These are phyloP conservation scores for Microcyclospora tardicrescens DNA, from an alignment of 2,329 filamentous ascomycete genomes.

Conservation along the genomic window DNA sequence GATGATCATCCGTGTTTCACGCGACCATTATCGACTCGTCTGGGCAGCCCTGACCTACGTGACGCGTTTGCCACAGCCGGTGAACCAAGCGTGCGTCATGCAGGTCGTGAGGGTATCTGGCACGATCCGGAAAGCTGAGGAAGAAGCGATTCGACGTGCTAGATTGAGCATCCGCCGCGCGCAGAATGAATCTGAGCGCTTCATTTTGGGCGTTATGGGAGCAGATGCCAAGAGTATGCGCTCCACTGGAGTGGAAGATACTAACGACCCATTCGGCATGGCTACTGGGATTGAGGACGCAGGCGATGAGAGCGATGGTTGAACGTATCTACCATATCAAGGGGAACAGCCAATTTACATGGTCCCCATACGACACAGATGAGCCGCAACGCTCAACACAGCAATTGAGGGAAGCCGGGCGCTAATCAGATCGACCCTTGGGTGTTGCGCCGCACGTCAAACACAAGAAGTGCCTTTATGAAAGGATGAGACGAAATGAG, in stretches of 20 bases:
- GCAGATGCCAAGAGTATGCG: background rate
- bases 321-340: background rate
- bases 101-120: constrained; percentile 79
- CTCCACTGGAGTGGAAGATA: constrained; percentile 1
- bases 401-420: too few species aligned
- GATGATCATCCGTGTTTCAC: constrained; percentile 73
- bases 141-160: constrained; percentile 72
- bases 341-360: too few species aligned
- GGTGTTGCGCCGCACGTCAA: too few species aligned
- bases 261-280: constrained; percentile 28
- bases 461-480: too few species aligned
- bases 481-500: too few species aligned
- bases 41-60: constrained; percentile 84
- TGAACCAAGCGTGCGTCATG: constrained; percentile 58
- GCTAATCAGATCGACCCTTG: too few species aligned
- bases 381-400: too few species aligned
- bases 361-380: too few species aligned
- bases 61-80: constrained; percentile 50
- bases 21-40: constrained; percentile 71
- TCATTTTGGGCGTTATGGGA: background rate
- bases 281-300: constrained; percentile 33
- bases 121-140: constrained; percentile 83
- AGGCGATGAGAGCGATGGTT: constrained; percentile 25
- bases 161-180: constrained; percentile 58
- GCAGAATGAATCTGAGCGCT: constrained; percentile 35